phyloP scores from a whole-genome alignment of 2,329 filamentous ascomycete species.

The Nigrospora osmanthi region DNA sequence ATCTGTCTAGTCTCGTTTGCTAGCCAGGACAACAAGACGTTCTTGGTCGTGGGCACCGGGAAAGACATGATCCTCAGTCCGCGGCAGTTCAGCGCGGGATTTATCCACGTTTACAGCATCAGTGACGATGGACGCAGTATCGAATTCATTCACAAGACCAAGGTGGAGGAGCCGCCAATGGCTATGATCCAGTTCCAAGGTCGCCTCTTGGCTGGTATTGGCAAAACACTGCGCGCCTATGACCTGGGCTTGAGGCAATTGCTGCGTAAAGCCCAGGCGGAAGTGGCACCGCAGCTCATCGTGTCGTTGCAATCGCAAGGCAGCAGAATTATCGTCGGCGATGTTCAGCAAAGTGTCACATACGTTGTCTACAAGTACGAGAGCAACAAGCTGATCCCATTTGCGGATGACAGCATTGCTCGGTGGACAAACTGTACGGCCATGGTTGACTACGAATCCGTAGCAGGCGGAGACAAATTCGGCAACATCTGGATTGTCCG shows the following conservation, averaged over 20 bases:
- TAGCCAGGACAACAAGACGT: constrained; percentile 81
- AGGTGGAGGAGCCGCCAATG: constrained; percentile 79
- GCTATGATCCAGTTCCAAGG: constrained; percentile 94
- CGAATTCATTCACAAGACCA: constrained; percentile 95
- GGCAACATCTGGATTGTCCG: constrained; percentile 92
- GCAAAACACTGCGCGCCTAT: constrained; percentile 75
- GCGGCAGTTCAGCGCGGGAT: constrained; percentile 68
- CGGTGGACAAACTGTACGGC: constrained; percentile 86
- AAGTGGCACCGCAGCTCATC: constrained; percentile 75
- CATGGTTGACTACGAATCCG: constrained; percentile 97
- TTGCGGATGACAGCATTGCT: constrained; percentile 81
- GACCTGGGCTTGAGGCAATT: constrained; percentile 90
- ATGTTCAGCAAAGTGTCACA: constrained; percentile 85
- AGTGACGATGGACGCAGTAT: constrained; percentile 79
- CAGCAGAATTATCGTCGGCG: constrained; percentile 78
- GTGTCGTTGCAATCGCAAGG: constrained; percentile 85
- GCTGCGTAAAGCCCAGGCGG: constrained; percentile 81
- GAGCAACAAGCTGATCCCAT: constrained; percentile 87
- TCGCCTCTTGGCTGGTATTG: constrained; percentile 76
- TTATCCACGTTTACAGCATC: constrained; percentile 88
- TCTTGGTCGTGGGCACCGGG: constrained; percentile 88
- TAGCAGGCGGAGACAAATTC: constrained; percentile 93
- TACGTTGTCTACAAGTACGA: constrained; percentile 91
- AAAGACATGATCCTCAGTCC: constrained; percentile 82
- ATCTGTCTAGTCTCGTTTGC: constrained; percentile 78